Conservation (phyloP, 495 filamentous ascomycete genomes). For the Pyronema omphalodes region DNA sequence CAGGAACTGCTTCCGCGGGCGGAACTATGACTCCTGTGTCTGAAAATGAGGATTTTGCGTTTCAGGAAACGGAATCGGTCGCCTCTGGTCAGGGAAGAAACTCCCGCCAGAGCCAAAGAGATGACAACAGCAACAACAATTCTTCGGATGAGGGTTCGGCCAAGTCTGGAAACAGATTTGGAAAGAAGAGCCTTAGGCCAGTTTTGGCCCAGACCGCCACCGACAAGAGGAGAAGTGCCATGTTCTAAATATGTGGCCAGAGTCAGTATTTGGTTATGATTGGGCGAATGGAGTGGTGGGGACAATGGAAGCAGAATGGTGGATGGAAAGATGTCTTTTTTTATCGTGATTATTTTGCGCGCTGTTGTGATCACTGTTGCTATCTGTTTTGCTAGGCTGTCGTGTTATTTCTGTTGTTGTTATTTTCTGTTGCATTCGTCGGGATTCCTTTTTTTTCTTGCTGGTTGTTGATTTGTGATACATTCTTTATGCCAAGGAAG, state of each 20-base stretch:
- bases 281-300: neutral
- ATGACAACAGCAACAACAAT: slow-evolving; percentile 42
- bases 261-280: neutral
- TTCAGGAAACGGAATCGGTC: slow-evolving; percentile 71
- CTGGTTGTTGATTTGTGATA: too few species aligned
- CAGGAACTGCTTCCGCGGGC: slow-evolving; percentile 36
- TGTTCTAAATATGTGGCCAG: slow-evolving; percentile 28
- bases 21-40: slow-evolving; percentile 81
- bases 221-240: slow-evolving; percentile 73
- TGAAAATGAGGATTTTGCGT: slow-evolving; percentile 58
- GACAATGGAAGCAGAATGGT: neutral
- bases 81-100: slow-evolving; percentile 60
- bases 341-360: too few species aligned
- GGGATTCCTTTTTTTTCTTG: too few species aligned
- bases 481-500: too few species aligned
- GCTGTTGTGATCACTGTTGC: too few species aligned
- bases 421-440: too few species aligned
- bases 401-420: too few species aligned
- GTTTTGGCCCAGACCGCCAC: slow-evolving; percentile 52
- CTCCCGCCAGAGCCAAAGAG: slow-evolving; percentile 58
- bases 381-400: too few species aligned
- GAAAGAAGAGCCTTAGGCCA: slow-evolving; percentile 64
- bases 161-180: slow-evolving; percentile 32
- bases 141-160: slow-evolving; percentile 43
- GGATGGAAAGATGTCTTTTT: neutral